These are phyloP conservation scores for Nicotiana noctiflora DNA, from an alignment of 257 asterid genomes.

Conservation along the genomic window DNA sequence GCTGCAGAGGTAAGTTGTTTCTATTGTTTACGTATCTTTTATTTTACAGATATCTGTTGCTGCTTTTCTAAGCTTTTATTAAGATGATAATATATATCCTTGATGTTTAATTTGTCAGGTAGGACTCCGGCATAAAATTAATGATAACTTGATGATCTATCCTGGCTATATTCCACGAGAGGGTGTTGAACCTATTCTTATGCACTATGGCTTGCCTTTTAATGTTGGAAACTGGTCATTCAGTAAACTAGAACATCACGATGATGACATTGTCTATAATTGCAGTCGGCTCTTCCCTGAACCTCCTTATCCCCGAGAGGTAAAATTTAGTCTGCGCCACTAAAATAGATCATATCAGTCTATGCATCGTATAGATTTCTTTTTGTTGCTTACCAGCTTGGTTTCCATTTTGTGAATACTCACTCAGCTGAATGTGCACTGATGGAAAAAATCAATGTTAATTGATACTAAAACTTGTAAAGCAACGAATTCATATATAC, in stretches of 20 bases:
- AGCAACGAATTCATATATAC: neutral
- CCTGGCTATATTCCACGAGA: conserved; percentile 88
- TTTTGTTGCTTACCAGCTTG: neutral
- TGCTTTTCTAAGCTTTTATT: neutral
- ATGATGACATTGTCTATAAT: conserved; percentile 76
- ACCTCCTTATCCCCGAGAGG: conserved; percentile 98
- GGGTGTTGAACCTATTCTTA: conserved; percentile 87
- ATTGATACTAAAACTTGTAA: neutral
- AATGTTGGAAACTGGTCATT: conserved; percentile 90
- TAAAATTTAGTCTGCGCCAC: conserved; percentile 20
- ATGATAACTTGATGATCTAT: conserved; percentile 84
- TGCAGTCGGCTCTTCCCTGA: conserved; percentile 91
- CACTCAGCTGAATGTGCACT: neutral
- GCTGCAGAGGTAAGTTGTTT: conserved; percentile 71
- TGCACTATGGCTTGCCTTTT: conserved; percentile 96
- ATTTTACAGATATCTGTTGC: neutral
- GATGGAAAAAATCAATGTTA: conserved; percentile 1
- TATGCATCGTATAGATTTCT: neutral
- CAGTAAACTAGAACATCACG: conserved; percentile 78
- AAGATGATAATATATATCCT: conserved; percentile 7
- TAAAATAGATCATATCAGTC: conserved; percentile 3
- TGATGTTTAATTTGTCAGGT: conserved; percentile 52
- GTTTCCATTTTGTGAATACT: neutral
- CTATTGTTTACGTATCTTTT: neutral
- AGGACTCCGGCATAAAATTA: conserved; percentile 90